Evolutionary conservation across 2,329 filamentous ascomycete species (phyloP), one percentile per base, ranked within the genome.

Genomic region (Diaporthe ampelina): DNA sequence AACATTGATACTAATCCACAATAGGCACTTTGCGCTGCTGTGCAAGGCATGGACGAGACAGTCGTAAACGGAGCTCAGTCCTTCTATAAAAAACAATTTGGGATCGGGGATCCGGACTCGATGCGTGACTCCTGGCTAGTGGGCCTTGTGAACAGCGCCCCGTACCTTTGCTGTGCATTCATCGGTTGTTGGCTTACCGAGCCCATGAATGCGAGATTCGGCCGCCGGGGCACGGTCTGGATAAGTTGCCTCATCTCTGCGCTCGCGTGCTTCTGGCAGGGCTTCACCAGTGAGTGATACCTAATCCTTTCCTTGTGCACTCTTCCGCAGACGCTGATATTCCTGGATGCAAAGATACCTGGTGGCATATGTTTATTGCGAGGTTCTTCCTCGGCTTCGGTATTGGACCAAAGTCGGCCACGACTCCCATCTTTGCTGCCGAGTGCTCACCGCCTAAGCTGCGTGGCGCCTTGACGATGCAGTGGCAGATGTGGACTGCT

Each of bases 121-220:
- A 84, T 87, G 68, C 79, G 83, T 72, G 84, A 86, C 76, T 85
- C 83, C 68, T 91, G 91, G 91, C 84, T 93, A 3, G 80, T 89
- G 11, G 73, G 75, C 7, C 19, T 93, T 9, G 84, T 89, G 50
- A 94, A 94, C 79, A 86, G 83, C 58, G 88, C 88, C 0, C 90
- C 90, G 0, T 92, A 92, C 77, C 87, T 94, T 29, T 91, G 91
- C 83, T 94, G 91, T 77, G 91, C 92, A 4, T 82, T 94, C 57
- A 81, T 93, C 63, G 92, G 93, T 26, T 94, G 92, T 82, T 95
- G 93, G 93, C 85, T 93, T 61, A 94, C 92, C 0, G 90, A 92
- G 50, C 93, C 93, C 0, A 88, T 94, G 81, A 95, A 95, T 82
- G 89, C 91, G 72, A 85, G 80, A 75, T 92, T 94, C 76, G 94